Evolutionary conservation across 2,329 filamentous ascomycete genomes (phyloP).

Genomic region (Venturia aucupariae): DNA sequence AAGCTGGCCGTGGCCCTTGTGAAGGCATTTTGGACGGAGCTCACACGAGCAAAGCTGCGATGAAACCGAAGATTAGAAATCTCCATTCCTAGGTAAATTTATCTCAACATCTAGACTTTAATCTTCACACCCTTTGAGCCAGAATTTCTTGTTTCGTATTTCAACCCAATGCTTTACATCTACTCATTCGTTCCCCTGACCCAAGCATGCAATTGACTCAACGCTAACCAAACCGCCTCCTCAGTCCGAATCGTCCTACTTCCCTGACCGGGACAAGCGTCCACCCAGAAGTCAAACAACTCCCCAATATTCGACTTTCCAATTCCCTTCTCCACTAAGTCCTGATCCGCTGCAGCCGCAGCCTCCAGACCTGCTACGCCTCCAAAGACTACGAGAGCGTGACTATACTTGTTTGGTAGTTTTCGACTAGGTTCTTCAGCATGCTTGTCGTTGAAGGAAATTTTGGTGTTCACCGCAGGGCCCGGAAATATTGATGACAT

Average conservation of each 20-base stretch:
- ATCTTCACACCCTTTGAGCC: neutral
- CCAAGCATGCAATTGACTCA: constrained; percentile 48
- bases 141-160: neutral
- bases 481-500: constrained; percentile 26
- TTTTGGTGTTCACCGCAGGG: neutral
- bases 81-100: neutral
- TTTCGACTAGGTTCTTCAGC: neutral
- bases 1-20: neutral
- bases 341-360: constrained; percentile 54
- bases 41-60: neutral
- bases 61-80: neutral
- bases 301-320: constrained; percentile 54
- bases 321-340: constrained; percentile 53
- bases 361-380: constrained; percentile 72
- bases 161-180: neutral
- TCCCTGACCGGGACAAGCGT: constrained; percentile 70
- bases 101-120: neutral
- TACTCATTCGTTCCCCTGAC: constrained; percentile 1
- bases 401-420: constrained; percentile 45
- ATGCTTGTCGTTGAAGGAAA: neutral
- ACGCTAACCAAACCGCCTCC: constrained; percentile 69
- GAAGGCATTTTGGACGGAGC: neutral
- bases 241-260: constrained; percentile 77
- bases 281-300: constrained; percentile 77
- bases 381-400: constrained; percentile 71